Evolutionary conservation across 192 early-diverging fungal species (phyloP).

Genomic region (Kappamyces sp.): DNA sequence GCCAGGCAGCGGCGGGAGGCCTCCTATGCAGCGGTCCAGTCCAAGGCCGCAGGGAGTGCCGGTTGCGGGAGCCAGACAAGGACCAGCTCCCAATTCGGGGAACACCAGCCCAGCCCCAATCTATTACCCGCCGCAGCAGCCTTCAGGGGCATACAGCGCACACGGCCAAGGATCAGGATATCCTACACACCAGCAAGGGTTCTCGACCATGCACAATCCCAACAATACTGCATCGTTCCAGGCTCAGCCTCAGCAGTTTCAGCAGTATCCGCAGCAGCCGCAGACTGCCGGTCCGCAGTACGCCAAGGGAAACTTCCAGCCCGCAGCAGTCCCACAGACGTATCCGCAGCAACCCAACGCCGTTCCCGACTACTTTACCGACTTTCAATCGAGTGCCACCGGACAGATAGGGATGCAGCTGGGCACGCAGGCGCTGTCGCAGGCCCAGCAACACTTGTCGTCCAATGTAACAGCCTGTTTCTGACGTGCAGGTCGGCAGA

Average conservation of each 20-base stretch:
- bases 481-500: constrained; percentile 54
- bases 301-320: background rate
- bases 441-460: constrained; percentile 81
- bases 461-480: constrained; percentile 70
- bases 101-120: too few relatives aligned
- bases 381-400: constrained; percentile 41
- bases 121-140: too few relatives aligned
- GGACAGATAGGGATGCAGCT: constrained; percentile 93
- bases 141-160: too few relatives aligned
- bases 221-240: background rate
- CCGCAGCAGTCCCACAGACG: background rate
- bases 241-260: constrained; percentile 2
- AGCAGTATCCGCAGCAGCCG: background rate
- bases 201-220: background rate
- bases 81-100: too few relatives aligned
- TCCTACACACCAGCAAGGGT: too few relatives aligned
- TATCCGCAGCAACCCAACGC: background rate
- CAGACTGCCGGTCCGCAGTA: background rate
- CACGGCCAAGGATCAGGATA: too few relatives aligned
- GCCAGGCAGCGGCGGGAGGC: too few relatives aligned
- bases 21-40: too few relatives aligned
- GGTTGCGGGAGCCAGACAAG: too few relatives aligned
- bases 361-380: constrained; percentile 21
- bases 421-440: constrained; percentile 72
- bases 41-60: too few relatives aligned